Percentiles rank a stretch among this genome's conserved stretches.
These are phyloP conservation scores for Sugiyamaella paludigena DNA, from an alignment of 1,139 yeast genomes.

Conservation along the genomic window DNA sequence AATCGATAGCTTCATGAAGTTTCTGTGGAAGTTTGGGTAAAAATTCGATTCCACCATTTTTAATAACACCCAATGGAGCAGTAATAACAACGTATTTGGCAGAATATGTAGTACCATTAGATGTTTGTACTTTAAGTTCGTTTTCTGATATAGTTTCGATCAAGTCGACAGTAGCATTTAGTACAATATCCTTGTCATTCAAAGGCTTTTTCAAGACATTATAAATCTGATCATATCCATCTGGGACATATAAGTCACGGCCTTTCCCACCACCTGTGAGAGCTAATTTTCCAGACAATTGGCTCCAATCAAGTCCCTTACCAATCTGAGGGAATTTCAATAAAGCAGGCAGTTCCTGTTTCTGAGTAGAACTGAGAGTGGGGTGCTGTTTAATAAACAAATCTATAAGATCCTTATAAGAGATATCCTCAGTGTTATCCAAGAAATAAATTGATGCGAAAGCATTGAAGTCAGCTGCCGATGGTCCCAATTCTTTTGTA, in stretches of 20 bases:
- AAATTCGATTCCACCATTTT: constrained; percentile 53
- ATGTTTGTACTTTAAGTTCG: constrained; percentile 27
- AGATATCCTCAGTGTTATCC: constrained; percentile 46
- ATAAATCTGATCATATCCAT: constrained; percentile 51
- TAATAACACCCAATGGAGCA: constrained; percentile 69
- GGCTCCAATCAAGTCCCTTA: constrained; percentile 61
- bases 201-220: constrained; percentile 33
- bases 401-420: constrained; percentile 51
- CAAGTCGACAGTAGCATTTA: constrained; percentile 47
- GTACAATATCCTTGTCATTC: constrained; percentile 43
- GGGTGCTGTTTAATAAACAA: constrained; percentile 49
- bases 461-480: constrained; percentile 57
- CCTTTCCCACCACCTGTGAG: constrained; percentile 75
- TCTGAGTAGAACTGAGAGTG: constrained; percentile 46
- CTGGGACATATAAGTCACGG: constrained; percentile 84
- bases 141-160: constrained; percentile 36
- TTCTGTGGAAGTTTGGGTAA: constrained; percentile 42
- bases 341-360: constrained; percentile 47
- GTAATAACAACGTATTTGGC: constrained; percentile 64
- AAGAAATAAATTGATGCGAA: constrained; percentile 53
- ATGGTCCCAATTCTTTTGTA: constrained; percentile 43
- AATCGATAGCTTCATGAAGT: constrained; percentile 47
- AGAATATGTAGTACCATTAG: constrained; percentile 32
- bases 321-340: constrained; percentile 64
- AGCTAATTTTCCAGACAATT: constrained; percentile 24